Conservation (phyloP, 139 green algal genomes). For the Micractinium sp. region DNA sequence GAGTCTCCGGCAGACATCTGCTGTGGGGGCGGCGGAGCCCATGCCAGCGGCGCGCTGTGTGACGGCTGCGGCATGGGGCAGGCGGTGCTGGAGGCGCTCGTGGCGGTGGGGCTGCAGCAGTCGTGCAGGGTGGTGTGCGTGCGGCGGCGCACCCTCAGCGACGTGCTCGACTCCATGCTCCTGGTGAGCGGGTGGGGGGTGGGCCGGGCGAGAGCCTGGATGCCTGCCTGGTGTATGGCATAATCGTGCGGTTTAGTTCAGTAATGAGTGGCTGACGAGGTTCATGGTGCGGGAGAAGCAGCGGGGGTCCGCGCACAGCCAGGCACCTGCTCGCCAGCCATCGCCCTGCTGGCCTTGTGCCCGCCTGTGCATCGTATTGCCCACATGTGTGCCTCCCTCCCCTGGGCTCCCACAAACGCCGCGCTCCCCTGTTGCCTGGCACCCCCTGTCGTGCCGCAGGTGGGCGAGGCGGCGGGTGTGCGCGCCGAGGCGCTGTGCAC, state of each 20-base stretch:
- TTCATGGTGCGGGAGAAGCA: too few relatives aligned
- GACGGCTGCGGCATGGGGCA: conserved; percentile 17
- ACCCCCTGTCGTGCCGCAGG: conserved; percentile 30
- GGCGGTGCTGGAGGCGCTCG: conserved; percentile 39
- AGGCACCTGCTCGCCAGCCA: too few relatives aligned
- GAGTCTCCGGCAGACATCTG: conserved; percentile 21
- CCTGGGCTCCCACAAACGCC: too few relatives aligned
- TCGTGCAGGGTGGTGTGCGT: conserved; percentile 42
- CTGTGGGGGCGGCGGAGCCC: not conserved
- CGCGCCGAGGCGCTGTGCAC: conserved; percentile 61
- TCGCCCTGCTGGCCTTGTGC: not conserved
- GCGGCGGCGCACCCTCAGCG: conserved; percentile 60
- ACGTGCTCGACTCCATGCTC: conserved; percentile 86
- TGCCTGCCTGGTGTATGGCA: not conserved
- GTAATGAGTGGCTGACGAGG: too few relatives aligned
- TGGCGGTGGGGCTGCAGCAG: conserved; percentile 42
- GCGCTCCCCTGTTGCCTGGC: not conserved
- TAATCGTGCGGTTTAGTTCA: too few relatives aligned
- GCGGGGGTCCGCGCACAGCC: too few relatives aligned
- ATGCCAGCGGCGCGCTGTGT: not conserved
- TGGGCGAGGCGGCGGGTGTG: conserved; percentile 74
- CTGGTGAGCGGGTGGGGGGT: conserved; percentile 28
- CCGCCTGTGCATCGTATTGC: not conserved
- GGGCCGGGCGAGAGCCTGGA: too few relatives aligned
- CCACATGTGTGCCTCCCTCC: not conserved